phyloP scores from a whole-genome alignment of 2,329 filamentous ascomycete genomes.

The Microsporum ferrugineum region DNA sequence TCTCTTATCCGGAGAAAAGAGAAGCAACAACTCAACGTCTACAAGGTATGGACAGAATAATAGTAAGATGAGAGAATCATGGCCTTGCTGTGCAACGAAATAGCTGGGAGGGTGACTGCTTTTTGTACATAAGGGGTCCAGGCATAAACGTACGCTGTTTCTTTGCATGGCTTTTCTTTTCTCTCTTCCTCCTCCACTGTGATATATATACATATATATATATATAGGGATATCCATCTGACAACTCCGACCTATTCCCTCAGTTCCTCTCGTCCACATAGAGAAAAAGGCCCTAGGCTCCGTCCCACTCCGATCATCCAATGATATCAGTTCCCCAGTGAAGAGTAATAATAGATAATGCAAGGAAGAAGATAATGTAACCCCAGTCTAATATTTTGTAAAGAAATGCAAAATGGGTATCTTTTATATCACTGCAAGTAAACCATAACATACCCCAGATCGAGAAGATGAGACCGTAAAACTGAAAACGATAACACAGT shows the following conservation, averaged over 20 bases:
- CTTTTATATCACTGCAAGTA: conserved; percentile 3
- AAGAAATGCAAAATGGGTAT: conserved; percentile 2
- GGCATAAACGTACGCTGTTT: background rate
- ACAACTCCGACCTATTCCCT: background rate
- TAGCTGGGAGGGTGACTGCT: background rate
- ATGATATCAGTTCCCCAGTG: background rate
- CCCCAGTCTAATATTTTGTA: background rate
- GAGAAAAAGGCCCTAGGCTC: background rate
- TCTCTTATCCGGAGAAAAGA: background rate
- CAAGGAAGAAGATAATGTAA: background rate
- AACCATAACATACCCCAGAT: conserved; percentile 1
- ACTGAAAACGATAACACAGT: background rate
- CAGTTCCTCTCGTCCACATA: background rate
- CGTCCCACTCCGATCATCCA: background rate
- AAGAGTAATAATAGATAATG: background rate
- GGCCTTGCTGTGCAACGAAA: background rate
- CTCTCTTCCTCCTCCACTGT: background rate
- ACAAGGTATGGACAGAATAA: background rate
- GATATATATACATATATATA: background rate
- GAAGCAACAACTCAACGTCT: background rate
- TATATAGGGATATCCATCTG: background rate
- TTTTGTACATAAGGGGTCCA: background rate
- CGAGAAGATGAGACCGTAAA: background rate
- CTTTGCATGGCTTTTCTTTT: background rate
- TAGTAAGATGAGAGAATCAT: background rate